These are phyloP conservation scores for Rhodamnia rubescens DNA, from an alignment of 345 rosid species.

Conservation along the genomic window DNA sequence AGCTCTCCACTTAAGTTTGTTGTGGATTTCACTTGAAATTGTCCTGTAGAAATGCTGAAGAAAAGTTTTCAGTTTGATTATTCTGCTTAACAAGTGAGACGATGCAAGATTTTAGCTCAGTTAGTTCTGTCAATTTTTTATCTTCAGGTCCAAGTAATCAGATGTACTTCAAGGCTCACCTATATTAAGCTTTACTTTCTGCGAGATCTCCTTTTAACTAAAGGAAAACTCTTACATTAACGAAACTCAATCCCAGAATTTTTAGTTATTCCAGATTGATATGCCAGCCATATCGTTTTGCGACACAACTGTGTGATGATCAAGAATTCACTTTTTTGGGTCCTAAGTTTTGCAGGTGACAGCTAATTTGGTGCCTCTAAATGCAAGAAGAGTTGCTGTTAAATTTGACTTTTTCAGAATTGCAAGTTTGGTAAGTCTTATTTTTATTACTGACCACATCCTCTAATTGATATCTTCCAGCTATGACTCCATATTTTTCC, in stretches of 20 bases:
- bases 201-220: neutral
- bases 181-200: neutral
- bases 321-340: neutral
- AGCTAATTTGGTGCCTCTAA: slow-evolving; percentile 72
- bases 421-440: slow-evolving; percentile 52
- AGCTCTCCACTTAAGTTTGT: neutral
- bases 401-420: slow-evolving; percentile 71
- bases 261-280: neutral
- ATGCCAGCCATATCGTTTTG: neutral
- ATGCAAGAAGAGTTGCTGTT: slow-evolving; percentile 68
- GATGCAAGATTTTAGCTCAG: neutral
- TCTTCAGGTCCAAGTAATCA: neutral
- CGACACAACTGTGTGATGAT: neutral
- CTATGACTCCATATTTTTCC: neutral
- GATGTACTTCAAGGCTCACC: neutral
- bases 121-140: neutral
- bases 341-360: slow-evolving; percentile 40
- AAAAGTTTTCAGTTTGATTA: neutral
- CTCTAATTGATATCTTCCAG: neutral
- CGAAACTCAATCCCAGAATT: neutral
- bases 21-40: neutral
- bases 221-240: neutral
- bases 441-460: neutral
- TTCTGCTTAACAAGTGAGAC: neutral
- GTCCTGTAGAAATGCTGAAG: neutral